Conservation (phyloP, 169 alveolate species). For the Cryptosporidium meleagridis region DNA sequence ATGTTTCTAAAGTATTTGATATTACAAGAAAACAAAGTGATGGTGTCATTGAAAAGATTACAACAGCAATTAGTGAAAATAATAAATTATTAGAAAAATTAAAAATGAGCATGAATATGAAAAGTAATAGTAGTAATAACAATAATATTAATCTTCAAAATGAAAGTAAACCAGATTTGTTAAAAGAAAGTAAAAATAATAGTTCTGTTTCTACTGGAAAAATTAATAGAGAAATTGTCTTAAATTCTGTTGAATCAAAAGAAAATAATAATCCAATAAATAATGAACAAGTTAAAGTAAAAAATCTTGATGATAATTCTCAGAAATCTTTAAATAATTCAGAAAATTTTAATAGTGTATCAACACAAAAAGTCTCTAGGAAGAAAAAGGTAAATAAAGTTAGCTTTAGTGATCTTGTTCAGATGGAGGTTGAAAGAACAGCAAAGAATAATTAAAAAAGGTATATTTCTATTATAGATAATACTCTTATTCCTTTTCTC, state of each 20-base stretch:
- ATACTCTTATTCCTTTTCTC: neutral
- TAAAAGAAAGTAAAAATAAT: neutral
- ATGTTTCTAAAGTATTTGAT: conserved; percentile 44
- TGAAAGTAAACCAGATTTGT: neutral
- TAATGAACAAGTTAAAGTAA: neutral
- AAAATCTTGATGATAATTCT: neutral
- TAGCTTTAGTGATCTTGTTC: conserved; percentile 65
- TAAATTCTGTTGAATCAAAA: neutral
- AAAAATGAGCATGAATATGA: conserved; percentile 24
- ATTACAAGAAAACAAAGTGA: conserved; percentile 56
- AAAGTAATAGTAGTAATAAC: neutral
- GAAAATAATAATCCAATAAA: neutral
- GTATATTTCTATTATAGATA: neutral
- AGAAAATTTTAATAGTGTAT: neutral
- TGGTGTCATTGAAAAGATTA: conserved; percentile 50
- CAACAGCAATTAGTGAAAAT: conserved; percentile 56
- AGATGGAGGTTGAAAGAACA: conserved; percentile 61
- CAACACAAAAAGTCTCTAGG: neutral
- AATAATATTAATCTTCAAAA: neutral
- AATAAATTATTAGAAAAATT: conserved; percentile 50
- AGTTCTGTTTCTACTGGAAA: neutral
- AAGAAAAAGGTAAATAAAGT: conserved; percentile 42
- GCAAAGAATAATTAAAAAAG: neutral
- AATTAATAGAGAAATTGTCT: neutral
- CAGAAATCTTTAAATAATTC: neutral